phyloP scores from a whole-genome alignment of 495 filamentous ascomycete species.

The Penicillium verhagenii region DNA sequence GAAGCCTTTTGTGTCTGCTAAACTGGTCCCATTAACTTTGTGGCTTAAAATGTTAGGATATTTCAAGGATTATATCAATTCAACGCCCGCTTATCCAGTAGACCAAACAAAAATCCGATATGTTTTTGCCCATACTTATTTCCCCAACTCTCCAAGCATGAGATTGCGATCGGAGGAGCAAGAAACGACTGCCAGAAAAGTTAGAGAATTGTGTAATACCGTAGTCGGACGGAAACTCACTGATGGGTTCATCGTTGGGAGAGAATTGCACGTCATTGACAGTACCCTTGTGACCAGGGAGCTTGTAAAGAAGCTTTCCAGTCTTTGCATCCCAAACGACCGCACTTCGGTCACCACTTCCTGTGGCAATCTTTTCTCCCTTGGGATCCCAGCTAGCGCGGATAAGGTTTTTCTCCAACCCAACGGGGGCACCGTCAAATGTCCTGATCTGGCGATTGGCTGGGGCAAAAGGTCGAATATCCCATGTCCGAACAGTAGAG shows the following conservation, averaged over 20 bases:
- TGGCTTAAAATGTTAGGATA: constrained; percentile 3
- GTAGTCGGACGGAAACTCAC: constrained; percentile 56
- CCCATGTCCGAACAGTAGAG: constrained; percentile 91
- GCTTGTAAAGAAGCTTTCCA: constrained; percentile 86
- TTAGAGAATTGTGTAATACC: constrained; percentile 12
- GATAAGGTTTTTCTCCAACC: constrained; percentile 89
- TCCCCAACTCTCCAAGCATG: constrained; percentile 73
- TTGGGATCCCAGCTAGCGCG: constrained; percentile 87
- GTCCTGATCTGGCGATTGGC: constrained; percentile 77
- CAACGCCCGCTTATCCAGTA: constrained; percentile 24
- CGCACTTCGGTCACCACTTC: constrained; percentile 85
- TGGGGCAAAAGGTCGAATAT: constrained; percentile 92
- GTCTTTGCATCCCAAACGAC: constrained; percentile 84
- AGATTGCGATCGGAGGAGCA: constrained; percentile 80
- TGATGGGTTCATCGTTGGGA: constrained; percentile 77
- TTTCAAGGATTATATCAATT: constrained; percentile 13
- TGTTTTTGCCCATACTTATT: constrained; percentile 34
- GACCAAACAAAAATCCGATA: constrained; percentile 3
- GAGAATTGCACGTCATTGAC: constrained; percentile 95
- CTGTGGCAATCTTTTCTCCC: constrained; percentile 83
- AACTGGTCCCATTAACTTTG: background rate
- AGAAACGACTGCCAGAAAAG: constrained; percentile 66
- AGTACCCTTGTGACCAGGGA: constrained; percentile 92
- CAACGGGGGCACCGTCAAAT: constrained; percentile 83
- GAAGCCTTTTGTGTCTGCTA: background rate